Base-by-base conservation (phyloP, 495 filamentous ascomycete species). In the Cercophora samala region DNA sequence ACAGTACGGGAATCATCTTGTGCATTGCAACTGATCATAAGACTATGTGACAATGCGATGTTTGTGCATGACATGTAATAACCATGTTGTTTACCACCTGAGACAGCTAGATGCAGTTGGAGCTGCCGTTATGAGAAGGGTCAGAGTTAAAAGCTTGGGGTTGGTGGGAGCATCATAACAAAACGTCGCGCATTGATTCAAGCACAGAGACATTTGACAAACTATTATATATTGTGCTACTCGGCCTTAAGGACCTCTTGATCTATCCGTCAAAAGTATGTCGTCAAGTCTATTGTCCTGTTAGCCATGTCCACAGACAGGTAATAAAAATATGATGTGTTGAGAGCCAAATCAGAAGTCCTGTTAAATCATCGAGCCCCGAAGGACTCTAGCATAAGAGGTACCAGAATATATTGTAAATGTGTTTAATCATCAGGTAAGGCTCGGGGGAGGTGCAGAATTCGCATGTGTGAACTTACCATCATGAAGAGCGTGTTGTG, bases 371-470 rank as follows among this genome's bases (percentile, higher is more conserved):
- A 87, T 86, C 69, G 82, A 75, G 76, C 64, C 72, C 72, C 75
- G 67, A 72, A 78, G 75, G 74, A 72, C 75, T 73, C 79, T 87
- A 82, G 85, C 82, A 85, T 85, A 85, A 87, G 85, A 87, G 85
- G 85, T 87, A 83, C 84, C 85, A 87, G 84, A 87, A 85, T 78
- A 76, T 74, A 77, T 74, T 71, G 71, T 75, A 69, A 67, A 71
- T 13, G 68, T 78, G 64, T 59, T 71, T 60, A 59, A 76, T 86
- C 83, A 86, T 87, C 83, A 85, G 76, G 67, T 63, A 53, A 37
- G 69, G 75, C 72, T 61, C 55, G 60, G 58, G 22, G 26, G 25
- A 53, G 29, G 15, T 19, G 51, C 19, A 15, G 22, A 17, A 23
- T 1, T 23, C 60, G 59, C 66, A 66, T n/a, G n/a, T n/a, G 26